These are phyloP conservation scores for Ogataea degrootiae DNA, from an alignment of 805 yeast species.

Conservation along the genomic window DNA sequence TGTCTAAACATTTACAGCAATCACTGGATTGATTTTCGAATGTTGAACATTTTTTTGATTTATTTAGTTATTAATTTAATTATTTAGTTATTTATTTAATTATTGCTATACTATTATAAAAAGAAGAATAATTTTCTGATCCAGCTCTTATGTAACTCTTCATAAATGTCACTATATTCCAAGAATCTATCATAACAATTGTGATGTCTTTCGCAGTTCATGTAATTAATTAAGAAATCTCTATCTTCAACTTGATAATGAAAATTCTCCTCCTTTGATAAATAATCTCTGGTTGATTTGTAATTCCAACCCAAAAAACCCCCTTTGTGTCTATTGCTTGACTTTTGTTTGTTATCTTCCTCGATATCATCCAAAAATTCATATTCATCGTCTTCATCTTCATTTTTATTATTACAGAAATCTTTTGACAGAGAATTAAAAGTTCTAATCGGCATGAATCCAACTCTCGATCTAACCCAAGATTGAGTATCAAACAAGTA, in stretches of 20 bases:
- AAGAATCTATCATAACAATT: conserved; percentile 39
- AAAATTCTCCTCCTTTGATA: conserved; percentile 23
- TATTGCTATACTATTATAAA: conserved; percentile 1
- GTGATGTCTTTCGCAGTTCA: conserved; percentile 34
- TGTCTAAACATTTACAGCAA: too few species aligned
- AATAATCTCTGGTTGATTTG: conserved; percentile 12
- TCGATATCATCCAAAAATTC: conserved; percentile 5
- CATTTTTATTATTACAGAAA: conserved; percentile 29
- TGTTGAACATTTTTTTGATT: too few species aligned
- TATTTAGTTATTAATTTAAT: not conserved
- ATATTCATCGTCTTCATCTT: conserved; percentile 22
- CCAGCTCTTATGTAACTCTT: conserved; percentile 31
- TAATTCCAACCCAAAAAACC: conserved; percentile 9
- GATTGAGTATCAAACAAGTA: conserved; percentile 32
- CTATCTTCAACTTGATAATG: conserved; percentile 33
- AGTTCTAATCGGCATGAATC: conserved; percentile 35
- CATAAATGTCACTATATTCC: conserved; percentile 29
- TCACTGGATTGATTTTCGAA: too few species aligned
- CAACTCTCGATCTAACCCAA: conserved; percentile 37
- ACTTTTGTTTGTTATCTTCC: conserved; percentile 6
- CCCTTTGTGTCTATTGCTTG: conserved; percentile 28
- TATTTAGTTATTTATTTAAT: not conserved
- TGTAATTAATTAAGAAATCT: conserved; percentile 36
- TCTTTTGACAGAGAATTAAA: conserved; percentile 35
- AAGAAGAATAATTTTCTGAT: conserved; percentile 16